Evolutionary conservation across 2,329 filamentous ascomycete species (phyloP).

Genomic region (Diplocarpon mali): DNA sequence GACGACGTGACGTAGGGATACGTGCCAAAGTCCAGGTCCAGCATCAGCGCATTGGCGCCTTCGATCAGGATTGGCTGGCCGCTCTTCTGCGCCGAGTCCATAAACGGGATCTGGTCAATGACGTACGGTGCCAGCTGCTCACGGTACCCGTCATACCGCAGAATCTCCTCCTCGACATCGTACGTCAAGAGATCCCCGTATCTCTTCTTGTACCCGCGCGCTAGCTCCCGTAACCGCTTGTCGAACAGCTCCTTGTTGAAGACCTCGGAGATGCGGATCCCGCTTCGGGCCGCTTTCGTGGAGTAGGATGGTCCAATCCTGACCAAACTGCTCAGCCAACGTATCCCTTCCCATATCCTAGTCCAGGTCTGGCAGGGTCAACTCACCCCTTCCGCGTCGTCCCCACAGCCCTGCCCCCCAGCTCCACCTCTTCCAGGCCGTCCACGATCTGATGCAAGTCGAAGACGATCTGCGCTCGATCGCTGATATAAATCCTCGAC

Average conservation of each 20-base stretch:
- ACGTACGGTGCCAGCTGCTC: constrained; percentile 47
- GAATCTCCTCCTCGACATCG: constrained; percentile 60
- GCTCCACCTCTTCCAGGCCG: constrained; percentile 49
- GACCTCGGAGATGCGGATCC: constrained; percentile 54
- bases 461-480: constrained; percentile 39
- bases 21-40: constrained; percentile 45
- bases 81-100: constrained; percentile 47
- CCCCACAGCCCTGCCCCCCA: constrained; percentile 34
- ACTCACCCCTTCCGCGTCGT: constrained; percentile 32
- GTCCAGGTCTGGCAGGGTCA: no score
- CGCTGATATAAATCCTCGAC: constrained; percentile 51
- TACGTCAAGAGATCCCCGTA: constrained; percentile 55
- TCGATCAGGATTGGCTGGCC: constrained; percentile 55
- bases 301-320: constrained; percentile 44
- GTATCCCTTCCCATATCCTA: background rate
- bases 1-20: constrained; percentile 38
- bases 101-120: constrained; percentile 51
- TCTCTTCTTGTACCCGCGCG: constrained; percentile 50
- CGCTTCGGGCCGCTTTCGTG: constrained; percentile 52
- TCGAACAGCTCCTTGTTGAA: constrained; percentile 59
- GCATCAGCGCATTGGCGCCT: constrained; percentile 56
- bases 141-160: constrained; percentile 46
- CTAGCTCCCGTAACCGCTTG: constrained; percentile 49
- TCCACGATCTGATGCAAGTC: constrained; percentile 58
- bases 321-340: background rate